These are phyloP conservation scores for Colletotrichum somersetense DNA, from an alignment of 2,329 filamentous ascomycete genomes.

Conservation along the genomic window DNA sequence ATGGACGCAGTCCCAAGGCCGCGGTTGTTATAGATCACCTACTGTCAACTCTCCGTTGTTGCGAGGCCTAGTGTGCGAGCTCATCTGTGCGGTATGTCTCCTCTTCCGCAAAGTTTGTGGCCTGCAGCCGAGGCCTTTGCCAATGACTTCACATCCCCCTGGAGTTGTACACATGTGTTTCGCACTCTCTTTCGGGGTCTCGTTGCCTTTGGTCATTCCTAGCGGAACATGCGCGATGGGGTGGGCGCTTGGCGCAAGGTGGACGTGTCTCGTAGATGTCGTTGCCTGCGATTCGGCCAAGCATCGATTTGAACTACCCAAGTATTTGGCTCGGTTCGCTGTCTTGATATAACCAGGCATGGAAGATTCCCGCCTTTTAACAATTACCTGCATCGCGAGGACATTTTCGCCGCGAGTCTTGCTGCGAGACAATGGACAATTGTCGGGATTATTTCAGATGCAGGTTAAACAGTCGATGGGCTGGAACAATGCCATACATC, in stretches of 20 bases:
- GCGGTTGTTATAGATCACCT: slow-evolving; percentile 39
- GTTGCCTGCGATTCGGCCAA: neutral
- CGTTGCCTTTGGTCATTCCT: too few species aligned
- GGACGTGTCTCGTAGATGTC: too few species aligned
- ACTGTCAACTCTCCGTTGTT: slow-evolving; percentile 26
- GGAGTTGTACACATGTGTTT: too few species aligned
- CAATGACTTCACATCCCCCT: too few species aligned
- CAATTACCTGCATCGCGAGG: too few species aligned
- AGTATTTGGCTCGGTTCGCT: neutral
- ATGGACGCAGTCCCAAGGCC: slow-evolving; percentile 39
- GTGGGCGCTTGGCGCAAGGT: too few species aligned
- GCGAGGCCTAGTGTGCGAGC: neutral
- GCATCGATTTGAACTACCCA: too few species aligned
- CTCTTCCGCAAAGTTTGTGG: neutral
- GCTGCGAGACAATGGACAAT: neutral
- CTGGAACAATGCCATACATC: neutral
- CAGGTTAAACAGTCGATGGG: neutral
- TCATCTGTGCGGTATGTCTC: neutral
- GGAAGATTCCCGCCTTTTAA: too few species aligned
- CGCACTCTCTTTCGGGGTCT: too few species aligned
- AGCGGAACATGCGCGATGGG: too few species aligned
- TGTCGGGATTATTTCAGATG: neutral
- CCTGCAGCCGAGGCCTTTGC: neutral
- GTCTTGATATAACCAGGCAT: neutral
- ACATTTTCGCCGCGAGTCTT: neutral